Evolutionary conservation across 2,329 filamentous ascomycete species (phyloP).

Genomic region (Alternaria angustiovoidea): DNA sequence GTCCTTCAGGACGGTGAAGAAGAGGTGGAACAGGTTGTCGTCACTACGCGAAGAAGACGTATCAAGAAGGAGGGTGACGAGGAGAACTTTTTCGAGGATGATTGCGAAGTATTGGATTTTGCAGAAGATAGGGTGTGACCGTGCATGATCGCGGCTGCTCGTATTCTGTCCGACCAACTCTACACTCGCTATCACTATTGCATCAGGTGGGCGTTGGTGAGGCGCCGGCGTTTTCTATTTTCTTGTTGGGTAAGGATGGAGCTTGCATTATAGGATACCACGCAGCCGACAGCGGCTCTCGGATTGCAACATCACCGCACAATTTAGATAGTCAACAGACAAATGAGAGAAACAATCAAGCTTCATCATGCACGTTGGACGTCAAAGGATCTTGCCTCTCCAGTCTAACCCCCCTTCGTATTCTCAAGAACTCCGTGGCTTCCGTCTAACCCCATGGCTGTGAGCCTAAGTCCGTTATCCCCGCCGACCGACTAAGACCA

Average conservation of each 20-base stretch:
- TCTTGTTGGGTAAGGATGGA: not conserved
- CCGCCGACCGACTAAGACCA: not conserved
- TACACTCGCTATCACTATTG: conserved; percentile 2
- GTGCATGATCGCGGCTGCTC: not conserved
- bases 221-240: conserved; percentile 3
- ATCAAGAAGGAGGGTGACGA: conserved; percentile 63
- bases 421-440: not conserved
- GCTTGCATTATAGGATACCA: conserved; percentile 11
- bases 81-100: conserved; percentile 85
- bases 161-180: not conserved
- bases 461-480: not conserved
- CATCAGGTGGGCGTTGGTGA: not conserved
- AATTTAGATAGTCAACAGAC: not conserved
- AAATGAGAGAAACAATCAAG: not conserved
- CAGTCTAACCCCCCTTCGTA: not conserved
- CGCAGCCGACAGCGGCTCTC: conserved; percentile 2
- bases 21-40: conserved; percentile 79
- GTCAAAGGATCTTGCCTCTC: no score
- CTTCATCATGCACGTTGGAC: not conserved
- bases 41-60: conserved; percentile 77
- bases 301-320: conserved; percentile 2
- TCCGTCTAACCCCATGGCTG: not conserved
- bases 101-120: conserved; percentile 91
- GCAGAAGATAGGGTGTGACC: conserved; percentile 65
- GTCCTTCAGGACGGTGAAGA: conserved; percentile 62